Evolutionary conservation across 225 moss, liverwort and hornwort genomes (phyloP).

Genomic region (Sphagnum contortum): DNA sequence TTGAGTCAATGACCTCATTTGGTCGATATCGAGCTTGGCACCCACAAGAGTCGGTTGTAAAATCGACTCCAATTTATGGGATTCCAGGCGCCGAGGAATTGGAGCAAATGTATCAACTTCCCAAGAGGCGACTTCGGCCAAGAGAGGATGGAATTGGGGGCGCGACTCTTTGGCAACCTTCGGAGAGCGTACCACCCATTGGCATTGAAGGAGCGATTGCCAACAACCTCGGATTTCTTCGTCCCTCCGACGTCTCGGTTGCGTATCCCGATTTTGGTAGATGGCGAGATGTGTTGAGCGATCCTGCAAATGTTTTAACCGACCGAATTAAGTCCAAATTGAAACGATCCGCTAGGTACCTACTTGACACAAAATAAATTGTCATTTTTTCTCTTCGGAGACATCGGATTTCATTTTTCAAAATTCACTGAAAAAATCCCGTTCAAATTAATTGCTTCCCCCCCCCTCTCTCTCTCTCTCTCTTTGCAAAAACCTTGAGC

Average conservation of each 20-base stretch:
- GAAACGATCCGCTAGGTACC: slow-evolving; percentile 19
- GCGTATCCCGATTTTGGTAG: slow-evolving; percentile 42
- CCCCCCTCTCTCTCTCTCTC: too few species aligned
- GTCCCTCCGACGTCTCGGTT: slow-evolving; percentile 13
- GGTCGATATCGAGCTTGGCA: slow-evolving; percentile 67
- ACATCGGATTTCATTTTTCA: too few species aligned
- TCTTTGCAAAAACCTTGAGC: too few species aligned
- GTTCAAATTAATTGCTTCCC: too few species aligned
- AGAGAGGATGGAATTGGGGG: slow-evolving; percentile 65
- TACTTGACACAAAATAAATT: too few species aligned
- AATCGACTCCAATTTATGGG: neutral
- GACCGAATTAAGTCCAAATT: slow-evolving; percentile 10
- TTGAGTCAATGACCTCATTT: slow-evolving; percentile 18
- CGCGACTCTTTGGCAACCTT: slow-evolving; percentile 64
- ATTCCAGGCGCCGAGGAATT: slow-evolving; percentile 34
- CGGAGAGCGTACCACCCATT: slow-evolving; percentile 35
- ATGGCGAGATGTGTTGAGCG: slow-evolving; percentile 49
- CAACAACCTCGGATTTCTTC: slow-evolving; percentile 20
- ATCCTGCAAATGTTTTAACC: slow-evolving; percentile 1
- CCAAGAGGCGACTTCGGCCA: slow-evolving; percentile 19
- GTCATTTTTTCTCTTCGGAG: too few species aligned
- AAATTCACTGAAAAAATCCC: too few species aligned
- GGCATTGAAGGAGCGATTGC: slow-evolving; percentile 55
- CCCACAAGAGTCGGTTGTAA: slow-evolving; percentile 49
- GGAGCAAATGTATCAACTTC: slow-evolving; percentile 37